Percentiles rank a stretch among this genome's conserved stretches.
These are phyloP conservation scores for Galeopsis tetrahit DNA, from an alignment of 257 asterid species.

Conservation along the genomic window DNA sequence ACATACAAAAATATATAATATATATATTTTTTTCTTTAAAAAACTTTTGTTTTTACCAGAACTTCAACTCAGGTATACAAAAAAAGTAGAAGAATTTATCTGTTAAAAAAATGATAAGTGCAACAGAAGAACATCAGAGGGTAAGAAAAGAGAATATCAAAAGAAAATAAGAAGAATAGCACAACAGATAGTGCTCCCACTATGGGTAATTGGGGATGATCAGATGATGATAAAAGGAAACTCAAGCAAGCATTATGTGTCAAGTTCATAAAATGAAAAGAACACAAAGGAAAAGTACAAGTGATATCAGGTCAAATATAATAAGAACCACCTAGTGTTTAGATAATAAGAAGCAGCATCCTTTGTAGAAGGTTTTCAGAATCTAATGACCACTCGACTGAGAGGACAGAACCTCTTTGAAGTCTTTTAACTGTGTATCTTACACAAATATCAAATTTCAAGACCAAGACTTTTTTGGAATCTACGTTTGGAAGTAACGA, in stretches of 20 bases:
- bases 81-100: neutral
- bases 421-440: neutral
- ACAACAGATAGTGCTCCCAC: neutral
- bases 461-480: neutral
- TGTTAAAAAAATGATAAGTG: neutral
- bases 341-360: constrained; percentile 4
- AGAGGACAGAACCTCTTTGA: constrained; percentile 18
- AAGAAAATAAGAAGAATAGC: neutral
- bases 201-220: neutral
- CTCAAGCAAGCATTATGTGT: neutral
- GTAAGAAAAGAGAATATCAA: neutral
- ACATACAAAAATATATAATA: too few species aligned
- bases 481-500: neutral
- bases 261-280: neutral
- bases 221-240: neutral
- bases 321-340: neutral
- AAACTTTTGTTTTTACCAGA: neutral
- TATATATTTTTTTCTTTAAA: too few species aligned
- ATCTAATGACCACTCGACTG: constrained; percentile 8
- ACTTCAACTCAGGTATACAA: neutral
- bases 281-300: neutral
- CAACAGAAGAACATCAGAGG: neutral
- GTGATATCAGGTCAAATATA: neutral
- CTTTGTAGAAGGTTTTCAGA: neutral
- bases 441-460: neutral